Evolutionary conservation across 768 basidiomycete species (phyloP), one percentile per base, ranked within the genome.

Genomic region (Podaxis sp.): DNA sequence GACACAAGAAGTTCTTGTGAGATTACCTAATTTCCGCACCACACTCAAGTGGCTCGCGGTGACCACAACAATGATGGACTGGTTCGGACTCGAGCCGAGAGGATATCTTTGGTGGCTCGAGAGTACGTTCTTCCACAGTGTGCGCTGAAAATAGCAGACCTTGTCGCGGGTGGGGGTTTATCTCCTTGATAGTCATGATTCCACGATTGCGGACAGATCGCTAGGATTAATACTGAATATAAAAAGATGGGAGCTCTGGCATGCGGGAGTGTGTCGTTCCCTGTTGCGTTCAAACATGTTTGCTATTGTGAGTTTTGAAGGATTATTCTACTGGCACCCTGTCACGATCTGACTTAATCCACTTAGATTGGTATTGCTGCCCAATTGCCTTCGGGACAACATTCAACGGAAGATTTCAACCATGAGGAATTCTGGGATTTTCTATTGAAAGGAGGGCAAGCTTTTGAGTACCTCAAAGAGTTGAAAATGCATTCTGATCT

Each of bases 361-460:
- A 4, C 39, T 19, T 48, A 77, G 76, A 73, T 79, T 63, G 79
- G 79, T 38, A 69, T 80, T 36, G 73, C 79, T 30, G 73, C 73
- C 22, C 74, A 78, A 62, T 70, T 80, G n/a, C 79, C 79, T 1
- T 72, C 72, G 48, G 79, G 78, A 17, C 61, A 58, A 4, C 62
- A 68, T 30, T 65, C 68, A 22, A 58, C 60, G 3, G 57, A 57
- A 33, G 77, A 79, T 64, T 68, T 79, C 19, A 72, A 75, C 67
- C 72, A 77, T 61, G 49, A 72, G 15, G 55, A 68, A 6, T 78
- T 79, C 64, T 76, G 72, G 64, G 68, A 76, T n/a, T 79, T 79
- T 63, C 68, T 79, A 22, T 63, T 78, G 12, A 58, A 69, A 39
- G 66, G 70, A 8, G 63, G 68, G 24, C 72, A 78, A 59, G 72